Conservation (phyloP, 495 filamentous ascomycete species). For the Tetracladium marchalianum region DNA sequence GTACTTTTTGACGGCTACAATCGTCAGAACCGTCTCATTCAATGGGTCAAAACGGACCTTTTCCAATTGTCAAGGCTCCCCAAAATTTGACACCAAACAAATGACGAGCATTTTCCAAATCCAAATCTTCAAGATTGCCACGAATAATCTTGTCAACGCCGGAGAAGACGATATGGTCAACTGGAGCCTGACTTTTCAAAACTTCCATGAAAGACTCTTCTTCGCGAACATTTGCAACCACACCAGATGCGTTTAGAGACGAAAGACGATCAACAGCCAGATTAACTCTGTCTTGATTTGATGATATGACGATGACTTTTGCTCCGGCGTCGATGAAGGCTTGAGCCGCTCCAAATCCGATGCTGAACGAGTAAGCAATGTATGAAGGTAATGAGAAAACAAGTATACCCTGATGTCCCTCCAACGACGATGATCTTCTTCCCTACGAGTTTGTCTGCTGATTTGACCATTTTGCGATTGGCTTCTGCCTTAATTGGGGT, state of each 20-base stretch:
- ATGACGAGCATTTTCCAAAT: slow-evolving; percentile 27
- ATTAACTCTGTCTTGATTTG: slow-evolving; percentile 25
- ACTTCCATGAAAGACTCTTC: slow-evolving; percentile 25
- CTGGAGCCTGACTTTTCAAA: slow-evolving; percentile 22
- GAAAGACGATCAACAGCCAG: slow-evolving; percentile 20
- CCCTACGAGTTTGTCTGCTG: slow-evolving; percentile 22
- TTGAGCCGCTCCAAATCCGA: slow-evolving; percentile 40
- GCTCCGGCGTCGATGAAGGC: slow-evolving; percentile 34
- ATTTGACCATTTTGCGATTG: slow-evolving; percentile 17
- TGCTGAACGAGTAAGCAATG: slow-evolving; percentile 18
- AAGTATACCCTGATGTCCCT: slow-evolving; percentile 24
- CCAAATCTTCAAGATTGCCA: slow-evolving; percentile 25
- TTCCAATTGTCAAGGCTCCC: slow-evolving; percentile 28
- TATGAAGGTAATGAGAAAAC: not conserved
- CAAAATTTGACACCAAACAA: slow-evolving; percentile 38
- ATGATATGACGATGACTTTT: slow-evolving; percentile 38
- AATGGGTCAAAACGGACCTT: slow-evolving; percentile 18
- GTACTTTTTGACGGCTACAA: slow-evolving; percentile 25
- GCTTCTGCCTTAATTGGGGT: too few relatives aligned
- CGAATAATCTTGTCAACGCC: slow-evolving; percentile 34
- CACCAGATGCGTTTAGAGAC: slow-evolving; percentile 15
- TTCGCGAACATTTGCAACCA: slow-evolving; percentile 28
- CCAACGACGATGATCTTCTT: slow-evolving; percentile 29
- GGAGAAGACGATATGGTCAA: slow-evolving; percentile 35
- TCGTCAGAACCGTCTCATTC: not conserved